phyloP scores from a whole-genome alignment of 108 stramenopile genomes.

The Cyclotella kingstonii region DNA sequence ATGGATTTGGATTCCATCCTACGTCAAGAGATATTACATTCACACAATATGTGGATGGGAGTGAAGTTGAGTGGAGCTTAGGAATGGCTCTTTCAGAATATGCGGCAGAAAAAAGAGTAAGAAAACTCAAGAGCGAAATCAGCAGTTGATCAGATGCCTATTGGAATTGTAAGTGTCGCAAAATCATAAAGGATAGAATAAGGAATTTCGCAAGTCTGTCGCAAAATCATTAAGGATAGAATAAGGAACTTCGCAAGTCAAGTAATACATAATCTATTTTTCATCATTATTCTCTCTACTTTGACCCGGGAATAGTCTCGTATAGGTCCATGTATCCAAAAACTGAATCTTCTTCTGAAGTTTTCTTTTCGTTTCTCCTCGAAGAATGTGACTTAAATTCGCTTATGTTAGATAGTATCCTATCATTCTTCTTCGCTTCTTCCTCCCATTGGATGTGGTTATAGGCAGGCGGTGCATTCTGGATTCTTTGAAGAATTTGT shows the following conservation, averaged over 20 bases:
- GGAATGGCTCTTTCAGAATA: slow-evolving; percentile 74
- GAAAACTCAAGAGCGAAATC: too few relatives aligned
- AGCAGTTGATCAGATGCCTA: too few relatives aligned
- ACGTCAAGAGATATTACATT: slow-evolving; percentile 82
- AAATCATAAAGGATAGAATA: too few relatives aligned
- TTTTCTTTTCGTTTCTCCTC: not conserved
- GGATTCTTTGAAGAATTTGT: slow-evolving; percentile 54
- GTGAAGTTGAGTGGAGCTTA: slow-evolving; percentile 88
- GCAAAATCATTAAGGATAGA: too few relatives aligned
- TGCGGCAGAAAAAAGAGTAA: slow-evolving; percentile 45
- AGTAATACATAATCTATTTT: too few relatives aligned
- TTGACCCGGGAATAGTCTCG: slow-evolving; percentile 32
- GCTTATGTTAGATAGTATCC: slow-evolving; percentile 71
- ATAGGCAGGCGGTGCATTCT: slow-evolving; percentile 71
- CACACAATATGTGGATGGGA: slow-evolving; percentile 80
- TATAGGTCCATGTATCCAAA: slow-evolving; percentile 45
- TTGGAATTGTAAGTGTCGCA: too few relatives aligned
- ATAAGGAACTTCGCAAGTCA: too few relatives aligned
- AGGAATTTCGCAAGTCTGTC: too few relatives aligned
- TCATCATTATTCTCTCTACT: too few relatives aligned
- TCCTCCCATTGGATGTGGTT: slow-evolving; percentile 79
- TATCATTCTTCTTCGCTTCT: slow-evolving; percentile 63
- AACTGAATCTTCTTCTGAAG: slow-evolving; percentile 35
- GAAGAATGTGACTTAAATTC: slow-evolving; percentile 49
- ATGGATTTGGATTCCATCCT: slow-evolving; percentile 89